Base-by-base conservation (phyloP, 179 eudicot species). In the Heliamphora pulchella region DNA sequence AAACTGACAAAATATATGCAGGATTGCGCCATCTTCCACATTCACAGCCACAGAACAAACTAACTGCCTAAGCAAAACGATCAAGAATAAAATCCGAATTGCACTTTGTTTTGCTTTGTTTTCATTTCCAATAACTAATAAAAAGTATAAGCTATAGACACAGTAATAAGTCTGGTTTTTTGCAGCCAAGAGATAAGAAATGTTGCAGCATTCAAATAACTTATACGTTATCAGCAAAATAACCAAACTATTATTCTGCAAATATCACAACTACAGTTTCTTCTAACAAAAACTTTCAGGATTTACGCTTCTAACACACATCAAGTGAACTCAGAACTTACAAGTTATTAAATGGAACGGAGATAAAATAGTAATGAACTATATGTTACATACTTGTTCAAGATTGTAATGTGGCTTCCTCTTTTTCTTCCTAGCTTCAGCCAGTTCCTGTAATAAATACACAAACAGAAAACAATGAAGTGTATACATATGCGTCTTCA, bases 371-470 rank as follows among this genome's bases (percentile, higher is more conserved):
- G 4, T 7, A 41, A 57, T 17, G 65, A 75, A 14, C 17, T 5
- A 41, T 57, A 75, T 6, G 66, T 58, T 43, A 67, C 87, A 73
- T 78, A 94, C 98, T 79, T 94, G 96, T 83, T 96, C 98, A 65
- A 96, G 88, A 61, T 85, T 83, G 86, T 86, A 69, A 89, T 96
- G 93, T 39, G 83, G 90, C 90, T 90, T 94, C 77, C 98, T 94
- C 88, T 83, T 91, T 91, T 92, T 92, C 89, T 96, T 96, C 88
- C 97, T 89, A 50, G 91, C 97, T 66, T 94, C 94, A 0, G 96
- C 83, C 66, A 89, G 77, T 69, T 92, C 98, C 99, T 96, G 85
- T 81, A 80, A 79, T 9, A 84, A 80, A 81, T 41, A 46, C 46
- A 75, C 17, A 77, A 82, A 54, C 46, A 43, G 20, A 53, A n/a